Evolutionary conservation across 768 basidiomycete genomes (phyloP).

Genomic region (Zangia roseola): DNA sequence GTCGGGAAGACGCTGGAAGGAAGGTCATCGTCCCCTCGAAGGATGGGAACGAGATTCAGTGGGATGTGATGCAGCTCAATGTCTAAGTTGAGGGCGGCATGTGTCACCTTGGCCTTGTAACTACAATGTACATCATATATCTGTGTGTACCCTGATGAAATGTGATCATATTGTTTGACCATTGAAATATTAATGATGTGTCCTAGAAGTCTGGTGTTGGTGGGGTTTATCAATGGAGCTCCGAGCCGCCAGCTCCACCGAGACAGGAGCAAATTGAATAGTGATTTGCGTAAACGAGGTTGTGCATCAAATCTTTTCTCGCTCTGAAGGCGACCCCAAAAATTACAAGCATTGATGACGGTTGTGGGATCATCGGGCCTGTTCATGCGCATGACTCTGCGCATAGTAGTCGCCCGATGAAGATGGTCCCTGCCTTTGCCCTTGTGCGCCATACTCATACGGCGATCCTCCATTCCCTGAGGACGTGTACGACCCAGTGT

Average conservation of each 20-base stretch:
- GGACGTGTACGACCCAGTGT: conserved; percentile 22
- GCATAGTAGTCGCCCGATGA: conserved; percentile 26
- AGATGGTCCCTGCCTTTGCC: conserved; percentile 18
- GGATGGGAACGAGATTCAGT: conserved; percentile 42
- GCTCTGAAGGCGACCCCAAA: too few species aligned
- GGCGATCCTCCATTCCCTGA: conserved; percentile 23
- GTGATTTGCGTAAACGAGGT: too few species aligned
- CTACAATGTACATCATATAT: not conserved
- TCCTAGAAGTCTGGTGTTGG: too few species aligned
- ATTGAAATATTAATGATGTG: too few species aligned
- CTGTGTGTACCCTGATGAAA: not conserved
- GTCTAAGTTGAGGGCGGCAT: not conserved
- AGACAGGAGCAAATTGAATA: too few species aligned
- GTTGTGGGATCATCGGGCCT: too few species aligned
- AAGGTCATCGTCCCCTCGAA: conserved; percentile 52
- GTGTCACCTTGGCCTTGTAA: not conserved
- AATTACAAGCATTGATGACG: too few species aligned
- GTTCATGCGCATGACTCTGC: conserved; percentile 16
- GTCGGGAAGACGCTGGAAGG: conserved; percentile 54
- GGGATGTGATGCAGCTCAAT: conserved; percentile 56
- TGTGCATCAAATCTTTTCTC: too few species aligned
- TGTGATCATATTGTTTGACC: too few species aligned
- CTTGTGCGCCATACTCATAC: conserved; percentile 23
- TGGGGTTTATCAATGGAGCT: too few species aligned
- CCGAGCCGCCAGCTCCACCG: too few species aligned